Conservation (phyloP, 1,284 basidiomycete species). For the Puccinia sorghi region DNA sequence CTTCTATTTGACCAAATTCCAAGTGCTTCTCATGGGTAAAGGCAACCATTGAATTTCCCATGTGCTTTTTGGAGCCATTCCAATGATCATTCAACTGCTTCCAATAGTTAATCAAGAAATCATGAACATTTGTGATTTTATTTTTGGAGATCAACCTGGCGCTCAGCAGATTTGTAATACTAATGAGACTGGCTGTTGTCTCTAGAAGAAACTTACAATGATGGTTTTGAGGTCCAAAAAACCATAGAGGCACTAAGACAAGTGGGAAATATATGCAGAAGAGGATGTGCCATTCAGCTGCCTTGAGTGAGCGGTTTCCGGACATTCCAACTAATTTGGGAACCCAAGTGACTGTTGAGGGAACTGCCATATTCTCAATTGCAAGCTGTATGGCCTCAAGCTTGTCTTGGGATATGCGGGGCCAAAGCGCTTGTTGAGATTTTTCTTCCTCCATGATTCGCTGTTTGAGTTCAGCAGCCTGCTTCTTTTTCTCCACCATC, state of each 20-base stretch:
- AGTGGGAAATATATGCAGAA: slow-evolving; percentile 13
- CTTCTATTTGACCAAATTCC: slow-evolving; percentile 25
- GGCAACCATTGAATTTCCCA: not conserved
- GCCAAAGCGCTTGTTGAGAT: too few relatives aligned
- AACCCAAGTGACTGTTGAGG: slow-evolving; percentile 2
- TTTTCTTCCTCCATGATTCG: too few relatives aligned
- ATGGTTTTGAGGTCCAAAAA: not conserved
- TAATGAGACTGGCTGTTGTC: not conserved
- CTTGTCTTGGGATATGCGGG: slow-evolving; percentile 21
- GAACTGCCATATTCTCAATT: not conserved
- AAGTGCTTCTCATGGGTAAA: not conserved
- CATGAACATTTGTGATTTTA: too few relatives aligned
- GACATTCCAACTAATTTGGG: slow-evolving; percentile 17
- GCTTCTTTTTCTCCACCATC: too few relatives aligned
- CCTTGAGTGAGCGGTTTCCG: slow-evolving; percentile 5
- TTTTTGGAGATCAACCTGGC: slow-evolving; percentile 1
- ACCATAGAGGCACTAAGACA: slow-evolving; percentile 13
- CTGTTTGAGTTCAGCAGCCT: too few relatives aligned
- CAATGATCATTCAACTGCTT: too few relatives aligned
- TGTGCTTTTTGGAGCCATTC: too few relatives aligned
- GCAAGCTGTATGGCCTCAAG: slow-evolving; percentile 10
- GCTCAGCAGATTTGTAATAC: slow-evolving; percentile 23
- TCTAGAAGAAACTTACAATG: slow-evolving; percentile 3
- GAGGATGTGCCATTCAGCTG: slow-evolving; percentile 32
- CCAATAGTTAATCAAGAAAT: too few relatives aligned